Evolutionary conservation across 441 rosid genomes (phyloP).

Genomic region (Populus hybrid): DNA sequence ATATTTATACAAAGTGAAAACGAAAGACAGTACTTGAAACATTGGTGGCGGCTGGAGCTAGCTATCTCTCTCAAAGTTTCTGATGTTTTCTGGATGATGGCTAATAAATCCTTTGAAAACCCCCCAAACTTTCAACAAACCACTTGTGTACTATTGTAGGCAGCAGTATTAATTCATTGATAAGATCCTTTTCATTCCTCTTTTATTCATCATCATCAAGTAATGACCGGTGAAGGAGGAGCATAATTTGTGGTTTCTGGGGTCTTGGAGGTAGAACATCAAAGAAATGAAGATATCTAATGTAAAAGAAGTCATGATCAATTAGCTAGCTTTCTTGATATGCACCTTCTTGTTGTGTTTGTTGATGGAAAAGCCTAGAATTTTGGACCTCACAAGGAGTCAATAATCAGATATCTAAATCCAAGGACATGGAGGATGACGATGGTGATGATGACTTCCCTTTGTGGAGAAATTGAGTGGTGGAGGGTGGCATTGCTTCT

Average conservation of each 20-base stretch:
- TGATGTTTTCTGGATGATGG: background rate
- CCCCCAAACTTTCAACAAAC: background rate
- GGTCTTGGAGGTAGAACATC: background rate
- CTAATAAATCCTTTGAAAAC: background rate
- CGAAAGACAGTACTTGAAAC: background rate
- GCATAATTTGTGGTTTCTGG: background rate
- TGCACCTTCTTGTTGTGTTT: background rate
- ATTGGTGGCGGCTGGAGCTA: background rate
- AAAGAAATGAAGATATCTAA: background rate
- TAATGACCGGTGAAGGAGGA: background rate
- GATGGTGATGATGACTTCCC: slow-evolving; percentile 33
- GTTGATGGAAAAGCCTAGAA: background rate
- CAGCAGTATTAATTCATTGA: background rate
- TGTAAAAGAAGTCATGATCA: background rate
- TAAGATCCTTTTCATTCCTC: background rate
- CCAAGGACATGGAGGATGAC: slow-evolving; percentile 30
- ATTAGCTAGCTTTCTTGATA: background rate
- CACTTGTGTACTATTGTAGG: background rate
- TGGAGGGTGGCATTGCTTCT: slow-evolving; percentile 12
- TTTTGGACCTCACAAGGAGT: background rate
- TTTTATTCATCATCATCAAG: background rate
- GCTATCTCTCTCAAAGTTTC: background rate
- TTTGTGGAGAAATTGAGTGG: slow-evolving; percentile 29
- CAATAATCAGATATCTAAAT: slow-evolving; percentile 32
- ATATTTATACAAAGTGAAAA: slow-evolving; percentile 16